Conservation (phyloP, 805 yeast genomes). For the Kuraishia piskuri region DNA sequence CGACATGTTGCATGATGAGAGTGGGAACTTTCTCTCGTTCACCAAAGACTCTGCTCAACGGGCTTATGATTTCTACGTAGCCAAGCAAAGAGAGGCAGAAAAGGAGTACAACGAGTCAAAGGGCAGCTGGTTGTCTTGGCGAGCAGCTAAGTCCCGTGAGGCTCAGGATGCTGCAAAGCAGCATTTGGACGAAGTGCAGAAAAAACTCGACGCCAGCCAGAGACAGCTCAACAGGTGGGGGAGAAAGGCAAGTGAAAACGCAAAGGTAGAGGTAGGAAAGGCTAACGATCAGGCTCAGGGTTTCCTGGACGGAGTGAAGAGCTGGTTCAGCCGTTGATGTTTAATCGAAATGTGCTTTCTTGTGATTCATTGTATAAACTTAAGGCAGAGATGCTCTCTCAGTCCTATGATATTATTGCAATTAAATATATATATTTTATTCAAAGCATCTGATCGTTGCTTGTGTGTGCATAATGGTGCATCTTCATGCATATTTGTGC, state of each 20-base stretch:
- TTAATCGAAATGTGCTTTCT: neutral
- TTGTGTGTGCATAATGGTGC: neutral
- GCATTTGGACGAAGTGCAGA: constrained; percentile 13
- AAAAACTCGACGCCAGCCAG: constrained; percentile 16
- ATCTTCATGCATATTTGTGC: neutral
- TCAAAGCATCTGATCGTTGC: neutral
- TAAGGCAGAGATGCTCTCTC: neutral
- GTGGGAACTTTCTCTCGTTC: neutral
- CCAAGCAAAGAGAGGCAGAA: constrained; percentile 16
- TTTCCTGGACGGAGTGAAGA: constrained; percentile 10
- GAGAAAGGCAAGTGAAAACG: neutral
- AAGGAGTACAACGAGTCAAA: constrained; percentile 18
- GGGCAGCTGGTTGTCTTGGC: constrained; percentile 21
- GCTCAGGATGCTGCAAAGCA: constrained; percentile 17
- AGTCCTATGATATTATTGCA: neutral
- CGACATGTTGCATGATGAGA: neutral
- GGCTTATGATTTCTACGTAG: constrained; percentile 14
- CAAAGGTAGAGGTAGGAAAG: constrained; percentile 10
- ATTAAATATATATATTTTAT: neutral
- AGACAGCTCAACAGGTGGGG: constrained; percentile 8
- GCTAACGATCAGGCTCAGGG: constrained; percentile 15
- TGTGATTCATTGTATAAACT: neutral
- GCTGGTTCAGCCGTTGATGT: constrained; percentile 9
- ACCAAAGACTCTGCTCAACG: constrained; percentile 15
- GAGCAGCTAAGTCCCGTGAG: constrained; percentile 18